Base-by-base conservation (phyloP, 225 moss, liverwort and hornwort genomes). In the Pseudoscleropodium purum region DNA sequence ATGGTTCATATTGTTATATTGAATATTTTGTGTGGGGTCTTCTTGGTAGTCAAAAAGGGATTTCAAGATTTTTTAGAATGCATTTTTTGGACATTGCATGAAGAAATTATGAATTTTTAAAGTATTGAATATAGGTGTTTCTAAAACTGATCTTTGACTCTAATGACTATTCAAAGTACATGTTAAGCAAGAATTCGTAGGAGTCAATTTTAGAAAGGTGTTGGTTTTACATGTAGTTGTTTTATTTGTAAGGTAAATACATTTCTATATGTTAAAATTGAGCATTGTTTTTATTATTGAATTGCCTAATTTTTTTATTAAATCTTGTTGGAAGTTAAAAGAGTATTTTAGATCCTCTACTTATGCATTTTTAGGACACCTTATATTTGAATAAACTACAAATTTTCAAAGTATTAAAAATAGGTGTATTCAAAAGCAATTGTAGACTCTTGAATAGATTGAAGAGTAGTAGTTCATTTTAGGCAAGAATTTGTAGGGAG, bases 101-200 rank as follows among this genome's bases (percentile, higher is more conserved):
- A 23, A 13, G n/a, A 24, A n/a, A n/a, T 23, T 69, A n/a, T n/a
- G 24, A 69, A n/a, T n/a, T 69, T 69, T 23, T 13, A n/a, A n/a
- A n/a, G 13, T 2, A 0, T 0, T 23, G 2, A n/a, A n/a, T 7
- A 23, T 23, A 69, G 21, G 4, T 20, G 3, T 68, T 68, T 20
- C 0, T 6, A 4, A 21, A n/a, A n/a, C 4, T n/a, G 6, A 4
- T 2, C 23, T 2, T 69, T 23, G 4, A 13, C n/a, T n/a, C 10
- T 69, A 69, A 69, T 25, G 3, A 70, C 25, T 25, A 70, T 14
- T 8, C 2, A 1, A 7, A 69, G 13, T 23, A 7, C 39, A 24
- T 12, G 23, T 69, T 69, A 24, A 13, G 7, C 39, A 39, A n/a
- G 23, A 69, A 69, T 39, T 2, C 7, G 2, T 69, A 69, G n/a